Evolutionary conservation across 176 grass and related monocot genomes (phyloP), one percentile per base, ranked within the genome.

Genomic region (Carex parvula): DNA sequence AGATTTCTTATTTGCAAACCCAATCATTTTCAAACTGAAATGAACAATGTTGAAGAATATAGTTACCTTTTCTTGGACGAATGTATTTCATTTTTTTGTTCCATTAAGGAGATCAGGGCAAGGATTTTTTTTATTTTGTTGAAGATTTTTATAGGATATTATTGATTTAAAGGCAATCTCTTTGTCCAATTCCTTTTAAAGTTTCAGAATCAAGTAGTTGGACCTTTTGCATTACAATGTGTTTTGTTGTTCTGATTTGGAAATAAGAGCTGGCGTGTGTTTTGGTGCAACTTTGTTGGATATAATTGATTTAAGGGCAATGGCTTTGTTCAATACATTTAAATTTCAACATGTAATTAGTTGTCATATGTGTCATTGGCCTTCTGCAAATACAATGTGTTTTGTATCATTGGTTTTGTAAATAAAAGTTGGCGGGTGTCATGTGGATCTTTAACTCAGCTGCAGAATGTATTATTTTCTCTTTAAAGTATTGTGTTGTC

Each of bases 1-100:
- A 29, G 71, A 30, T 75, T 55, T 75, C 68, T 78, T 78, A 78
- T 33, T 73, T 78, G 52, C 9, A 57, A 78, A 30, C 22, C 12
- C 13, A 26, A 77, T 77, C 46, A 30, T 77, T 26, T 56, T 77
- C 12, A 77, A 77, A 77, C 24, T 56, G 13, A 57, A 56, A 77
- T 29, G 72, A 76, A 54, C 10, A 77, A 35, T 1, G 26, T 57
- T 24, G 56, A 26, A 78, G 22, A 77, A 35, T 8, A 20, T 30
- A 32, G 18, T 71, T 46, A 16, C 39, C 68, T 46, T 71, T 76
- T 35, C 24, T 78, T 78, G 26, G 73, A 33, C 8, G 15, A 77
- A 56, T 57, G 29, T 33, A 57, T 22, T 56, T 78, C 73, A 75
- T 11, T 26, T 57, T 57, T 56, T 55, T 77, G 6, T 55, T 55